Percentiles rank a stretch among this genome's conserved stretches.
Evolutionary conservation across 1,284 basidiomycete species (phyloP).

Genomic region (Ceraceosorus guamensis): DNA sequence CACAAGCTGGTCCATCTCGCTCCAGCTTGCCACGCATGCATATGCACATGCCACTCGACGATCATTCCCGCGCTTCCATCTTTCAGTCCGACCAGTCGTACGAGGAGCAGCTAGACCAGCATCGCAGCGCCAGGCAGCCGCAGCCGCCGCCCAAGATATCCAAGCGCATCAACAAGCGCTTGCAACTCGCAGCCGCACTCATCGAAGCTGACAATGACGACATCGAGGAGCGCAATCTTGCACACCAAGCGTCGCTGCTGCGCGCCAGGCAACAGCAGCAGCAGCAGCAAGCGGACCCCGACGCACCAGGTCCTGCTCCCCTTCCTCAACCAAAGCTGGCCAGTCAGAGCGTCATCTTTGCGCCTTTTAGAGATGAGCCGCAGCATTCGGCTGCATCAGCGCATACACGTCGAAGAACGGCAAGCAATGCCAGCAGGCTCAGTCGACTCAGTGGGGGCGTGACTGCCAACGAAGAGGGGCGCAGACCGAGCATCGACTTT

Average conservation of each 20-base stretch:
- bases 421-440: conserved; percentile 20
- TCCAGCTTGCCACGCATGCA: no score
- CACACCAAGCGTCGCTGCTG: conserved; percentile 1
- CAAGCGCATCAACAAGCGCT: conserved; percentile 15
- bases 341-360: conserved; percentile 38
- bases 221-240: conserved; percentile 20
- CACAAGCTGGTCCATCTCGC: no score
- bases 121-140: no score
- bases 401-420: neutral
- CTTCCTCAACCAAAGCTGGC: conserved; percentile 33
- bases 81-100: no score
- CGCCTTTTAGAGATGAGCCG: conserved; percentile 23
- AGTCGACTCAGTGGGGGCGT: conserved; percentile 3
- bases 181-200: conserved; percentile 36
- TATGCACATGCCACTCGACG: no score
- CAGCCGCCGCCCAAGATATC: conserved; percentile 15
- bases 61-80: no score
- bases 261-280: neutral
- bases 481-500: conserved; percentile 31
- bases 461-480: conserved; percentile 9
- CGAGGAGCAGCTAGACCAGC: no score
- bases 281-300: conserved; percentile 1
- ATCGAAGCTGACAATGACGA: conserved; percentile 46
- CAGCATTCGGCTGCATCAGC: no score
- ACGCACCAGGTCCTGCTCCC: conserved; percentile 14